Evolutionary conservation across 352 stramenopile species (phyloP).

Genomic region (Globisporangium apiculatum): DNA sequence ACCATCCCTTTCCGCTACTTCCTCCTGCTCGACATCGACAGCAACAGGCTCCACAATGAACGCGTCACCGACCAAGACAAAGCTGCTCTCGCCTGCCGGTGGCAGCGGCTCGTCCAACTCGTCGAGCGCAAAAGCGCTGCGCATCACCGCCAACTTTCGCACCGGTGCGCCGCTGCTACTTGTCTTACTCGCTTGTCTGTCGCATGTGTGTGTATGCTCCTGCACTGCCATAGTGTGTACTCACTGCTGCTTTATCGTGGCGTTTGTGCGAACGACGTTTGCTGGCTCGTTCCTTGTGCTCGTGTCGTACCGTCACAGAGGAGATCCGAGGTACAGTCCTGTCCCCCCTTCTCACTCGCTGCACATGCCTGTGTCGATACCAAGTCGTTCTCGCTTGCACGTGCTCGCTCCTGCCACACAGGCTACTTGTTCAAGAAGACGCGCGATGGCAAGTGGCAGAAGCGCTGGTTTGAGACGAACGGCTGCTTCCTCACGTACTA

Average conservation of each 20-base stretch:
- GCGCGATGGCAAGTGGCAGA: constrained; percentile 94
- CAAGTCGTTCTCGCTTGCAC: too few species aligned
- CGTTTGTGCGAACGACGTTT: neutral
- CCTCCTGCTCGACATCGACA: neutral
- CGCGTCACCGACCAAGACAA: constrained; percentile 5
- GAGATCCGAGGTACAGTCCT: constrained; percentile 42
- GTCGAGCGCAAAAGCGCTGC: constrained; percentile 11
- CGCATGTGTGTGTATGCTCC: neutral
- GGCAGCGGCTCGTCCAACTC: constrained; percentile 3
- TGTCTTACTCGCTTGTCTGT: neutral
- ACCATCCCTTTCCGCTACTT: neutral
- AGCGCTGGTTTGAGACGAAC: constrained; percentile 98
- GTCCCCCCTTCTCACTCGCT: too few species aligned
- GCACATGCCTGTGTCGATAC: too few species aligned
- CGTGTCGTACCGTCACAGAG: constrained; percentile 13
- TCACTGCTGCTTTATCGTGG: neutral
- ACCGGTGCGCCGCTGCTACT: constrained; percentile 22
- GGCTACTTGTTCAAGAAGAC: constrained; percentile 94
- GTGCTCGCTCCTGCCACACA: constrained; percentile 4
- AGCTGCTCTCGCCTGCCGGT: constrained; percentile 9
- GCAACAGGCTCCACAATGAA: constrained; percentile 1
- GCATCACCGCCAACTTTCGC: constrained; percentile 60
- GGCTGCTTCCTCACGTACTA: constrained; percentile 98
- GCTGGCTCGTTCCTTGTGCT: too few species aligned
- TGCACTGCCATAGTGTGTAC: neutral